These are phyloP conservation scores for Fusarium goolgardi DNA, from an alignment of 2,329 filamentous ascomycete species.

Conservation along the genomic window DNA sequence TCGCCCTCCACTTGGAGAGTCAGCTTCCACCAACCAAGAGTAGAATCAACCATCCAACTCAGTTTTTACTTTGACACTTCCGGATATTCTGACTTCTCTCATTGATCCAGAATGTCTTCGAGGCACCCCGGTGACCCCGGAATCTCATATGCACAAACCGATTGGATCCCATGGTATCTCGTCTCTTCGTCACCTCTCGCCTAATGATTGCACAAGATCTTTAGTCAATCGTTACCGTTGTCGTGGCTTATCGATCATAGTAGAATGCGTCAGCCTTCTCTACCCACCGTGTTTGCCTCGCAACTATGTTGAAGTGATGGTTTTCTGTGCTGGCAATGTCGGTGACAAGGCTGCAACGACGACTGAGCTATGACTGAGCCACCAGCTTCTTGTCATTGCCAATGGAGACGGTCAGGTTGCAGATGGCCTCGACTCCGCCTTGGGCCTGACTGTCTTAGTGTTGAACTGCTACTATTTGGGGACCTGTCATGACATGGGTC, in stretches of 20 bases:
- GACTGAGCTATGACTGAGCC: constrained; percentile 27
- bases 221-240: not conserved
- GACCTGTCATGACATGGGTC: constrained; percentile 29
- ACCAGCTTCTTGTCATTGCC: constrained; percentile 31
- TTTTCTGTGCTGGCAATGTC: constrained; percentile 24
- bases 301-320: constrained; percentile 17
- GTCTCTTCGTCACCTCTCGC: constrained; percentile 23
- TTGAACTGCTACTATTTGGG: constrained; percentile 41
- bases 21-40: constrained; percentile 39
- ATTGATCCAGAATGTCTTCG: constrained; percentile 36
- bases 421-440: constrained; percentile 31
- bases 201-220: constrained; percentile 24
- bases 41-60: constrained; percentile 29
- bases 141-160: constrained; percentile 43
- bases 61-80: constrained; percentile 12
- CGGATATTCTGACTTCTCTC: constrained; percentile 22
- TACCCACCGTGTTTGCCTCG: constrained; percentile 22
- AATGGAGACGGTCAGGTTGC: constrained; percentile 18
- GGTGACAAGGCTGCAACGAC: constrained; percentile 33
- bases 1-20: constrained; percentile 20
- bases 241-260: constrained; percentile 31
- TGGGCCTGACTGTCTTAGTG: constrained; percentile 8
- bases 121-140: constrained; percentile 36
- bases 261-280: constrained; percentile 42
- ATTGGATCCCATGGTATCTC: constrained; percentile 43